Conservation (phyloP, 2,329 filamentous ascomycete species). For the Fusarium acutatum region DNA sequence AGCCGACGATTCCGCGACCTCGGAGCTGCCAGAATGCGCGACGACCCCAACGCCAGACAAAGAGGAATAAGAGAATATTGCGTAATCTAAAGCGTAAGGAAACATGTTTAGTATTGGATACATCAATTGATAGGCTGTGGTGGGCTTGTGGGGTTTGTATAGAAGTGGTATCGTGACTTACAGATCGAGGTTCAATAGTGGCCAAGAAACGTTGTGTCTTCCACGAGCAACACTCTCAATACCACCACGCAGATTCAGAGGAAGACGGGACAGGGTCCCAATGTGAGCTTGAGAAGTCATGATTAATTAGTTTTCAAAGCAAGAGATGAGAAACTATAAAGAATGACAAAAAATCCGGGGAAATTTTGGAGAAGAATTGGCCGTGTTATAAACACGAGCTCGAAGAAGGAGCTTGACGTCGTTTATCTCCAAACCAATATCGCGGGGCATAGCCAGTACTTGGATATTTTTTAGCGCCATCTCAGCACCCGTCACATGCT, state of each 20-base stretch:
- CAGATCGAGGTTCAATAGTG: conserved; percentile 74
- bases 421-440: conserved; percentile 16
- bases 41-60: conserved; percentile 83
- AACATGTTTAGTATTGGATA: background rate
- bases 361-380: background rate
- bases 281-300: conserved; percentile 51
- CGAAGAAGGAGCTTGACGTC: conserved; percentile 31
- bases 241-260: conserved; percentile 74
- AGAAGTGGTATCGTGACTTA: conserved; percentile 53
- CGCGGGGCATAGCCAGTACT: conserved; percentile 44
- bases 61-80: conserved; percentile 89
- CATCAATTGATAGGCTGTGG: background rate
- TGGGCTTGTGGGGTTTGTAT: background rate
- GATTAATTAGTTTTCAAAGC: background rate
- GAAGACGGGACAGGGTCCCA: conserved; percentile 75
- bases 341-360: conserved; percentile 1
- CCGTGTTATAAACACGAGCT: conserved; percentile 15
- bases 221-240: conserved; percentile 68
- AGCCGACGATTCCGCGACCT: conserved; percentile 87
- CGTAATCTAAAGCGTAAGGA: conserved; percentile 66
- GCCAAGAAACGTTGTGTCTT: conserved; percentile 63
- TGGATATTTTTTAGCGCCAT: conserved; percentile 45
- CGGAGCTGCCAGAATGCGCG: conserved; percentile 84
- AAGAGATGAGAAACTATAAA: background rate
- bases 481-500: conserved; percentile 39